phyloP scores from a whole-genome alignment of 2,329 filamentous ascomycete species.

The Aspergillus tubingensis region DNA sequence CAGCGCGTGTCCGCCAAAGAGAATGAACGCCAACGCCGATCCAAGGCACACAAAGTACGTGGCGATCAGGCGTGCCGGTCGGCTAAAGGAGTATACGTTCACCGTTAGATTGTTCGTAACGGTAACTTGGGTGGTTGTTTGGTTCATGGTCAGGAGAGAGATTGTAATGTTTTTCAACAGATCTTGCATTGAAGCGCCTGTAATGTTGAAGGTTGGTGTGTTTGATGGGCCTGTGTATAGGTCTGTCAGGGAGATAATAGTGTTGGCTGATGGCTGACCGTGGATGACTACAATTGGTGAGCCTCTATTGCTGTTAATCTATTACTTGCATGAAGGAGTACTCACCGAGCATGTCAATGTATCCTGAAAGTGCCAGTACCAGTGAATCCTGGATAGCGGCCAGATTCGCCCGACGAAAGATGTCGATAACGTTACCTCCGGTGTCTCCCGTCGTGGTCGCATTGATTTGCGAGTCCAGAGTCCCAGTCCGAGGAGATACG shows the following conservation, averaged over 20 bases:
- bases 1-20: conserved; percentile 8
- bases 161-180: conserved; percentile 16
- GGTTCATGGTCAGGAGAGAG: conserved; percentile 13
- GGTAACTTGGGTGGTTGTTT: neutral
- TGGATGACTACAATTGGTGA: neutral
- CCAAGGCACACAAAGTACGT: conserved; percentile 10
- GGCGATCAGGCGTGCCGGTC: conserved; percentile 4
- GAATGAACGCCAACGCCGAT: conserved; percentile 8
- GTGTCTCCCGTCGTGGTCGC: neutral
- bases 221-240: neutral
- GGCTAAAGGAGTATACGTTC: conserved; percentile 12
- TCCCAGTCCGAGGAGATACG: neutral
- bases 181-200: conserved; percentile 1
- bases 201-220: conserved; percentile 10
- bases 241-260: neutral
- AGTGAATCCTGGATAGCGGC: neutral
- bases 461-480: neutral
- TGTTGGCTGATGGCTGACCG: conserved; percentile 4
- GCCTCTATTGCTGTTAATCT: too few species aligned
- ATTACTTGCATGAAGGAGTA: neutral
- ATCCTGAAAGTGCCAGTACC: neutral
- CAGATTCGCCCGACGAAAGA: neutral
- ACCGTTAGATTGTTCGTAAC: conserved; percentile 5
- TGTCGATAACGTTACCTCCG: neutral
- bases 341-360: neutral